Evolutionary conservation across 2,329 filamentous ascomycete genomes (phyloP), one percentile per base, ranked within the genome.

Genomic region (Cladosporium oxysporum): DNA sequence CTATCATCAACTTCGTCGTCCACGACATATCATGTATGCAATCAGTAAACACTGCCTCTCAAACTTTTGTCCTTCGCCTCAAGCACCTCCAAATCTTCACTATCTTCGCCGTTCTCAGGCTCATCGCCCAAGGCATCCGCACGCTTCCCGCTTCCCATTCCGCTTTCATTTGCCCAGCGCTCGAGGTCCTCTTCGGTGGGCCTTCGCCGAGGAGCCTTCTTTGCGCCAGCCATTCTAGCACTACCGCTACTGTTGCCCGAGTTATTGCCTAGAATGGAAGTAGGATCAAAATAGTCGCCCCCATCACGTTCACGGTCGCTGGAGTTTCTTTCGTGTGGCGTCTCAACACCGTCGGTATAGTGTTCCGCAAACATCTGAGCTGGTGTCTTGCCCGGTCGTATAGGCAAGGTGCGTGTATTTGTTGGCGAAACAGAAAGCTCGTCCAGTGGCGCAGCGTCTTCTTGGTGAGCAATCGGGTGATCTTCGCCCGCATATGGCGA

Each of bases 111-210:
- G 14, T 67, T 66, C n/a, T 70, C 71, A 26, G 74, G 72, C 61
- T 79, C 78, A 69, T 83, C 82, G 0, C 82, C 82, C 18, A 84
- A 71, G 5, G 79, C 73, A 71, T 84, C 81, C 0, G 82, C 82
- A 44, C 76, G 72, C 23, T 76, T 75, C 1, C 81, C 81, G 2
- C 67, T 70, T 0, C 79, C 79, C 81, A 84, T 83, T 1, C 82
- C 82, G 33, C 79, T 81, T 69, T 83, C 80, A 21, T 75, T 73
- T 59, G 77, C 78, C 82, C 82, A 84, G 18, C 71, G 71, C 68
- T 77, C 72, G 29, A 77, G 72, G 44, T 79, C 76, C 41, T 77
- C 70, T 14, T 68, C 69, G 8, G 76, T 78, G 0, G 77, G 70
- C 62, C 79, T 79, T 60, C 88, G 83, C 74, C 86, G 84, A n/a